Percentiles rank a stretch among this genome's conserved stretches.
Conservation (phyloP, 176 grass and related monocot genomes). For the Saccharum spontaneum region DNA sequence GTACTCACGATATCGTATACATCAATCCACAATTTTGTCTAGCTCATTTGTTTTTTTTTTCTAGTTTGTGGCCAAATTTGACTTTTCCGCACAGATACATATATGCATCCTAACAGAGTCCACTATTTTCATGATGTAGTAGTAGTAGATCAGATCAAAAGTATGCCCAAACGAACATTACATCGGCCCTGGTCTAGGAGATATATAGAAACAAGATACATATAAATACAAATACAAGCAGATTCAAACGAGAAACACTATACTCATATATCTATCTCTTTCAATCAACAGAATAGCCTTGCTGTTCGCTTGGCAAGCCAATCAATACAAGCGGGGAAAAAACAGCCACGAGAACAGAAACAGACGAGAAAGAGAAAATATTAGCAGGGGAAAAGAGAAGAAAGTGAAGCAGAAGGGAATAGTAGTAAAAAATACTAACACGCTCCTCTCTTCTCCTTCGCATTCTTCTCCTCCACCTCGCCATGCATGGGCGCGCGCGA, state of each 20-base stretch:
- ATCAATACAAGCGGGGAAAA: neutral
- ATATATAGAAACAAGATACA: neutral
- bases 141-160: no score
- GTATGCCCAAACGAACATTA: neutral
- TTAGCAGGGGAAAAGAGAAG: conserved; percentile 36
- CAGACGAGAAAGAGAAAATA: neutral
- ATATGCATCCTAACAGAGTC: neutral
- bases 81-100: neutral
- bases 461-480: conserved; percentile 42
- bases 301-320: conserved; percentile 50
- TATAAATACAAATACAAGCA: neutral
- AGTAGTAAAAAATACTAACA: conserved; percentile 10
- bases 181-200: neutral
- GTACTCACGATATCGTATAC: conserved; percentile 25
- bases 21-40: conserved; percentile 10
- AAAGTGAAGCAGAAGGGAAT: conserved; percentile 68
- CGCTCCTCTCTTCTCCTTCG: conserved; percentile 54
- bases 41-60: no score
- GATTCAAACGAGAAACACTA: conserved; percentile 28
- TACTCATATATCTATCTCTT: conserved; percentile 54
- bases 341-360: neutral
- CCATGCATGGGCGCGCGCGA: neutral
- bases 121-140: neutral
- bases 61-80: neutral
- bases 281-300: conserved; percentile 52